Evolutionary conservation across 1,284 basidiomycete genomes (phyloP).

Genomic region (Austroboletus novae-zelandiae): DNA sequence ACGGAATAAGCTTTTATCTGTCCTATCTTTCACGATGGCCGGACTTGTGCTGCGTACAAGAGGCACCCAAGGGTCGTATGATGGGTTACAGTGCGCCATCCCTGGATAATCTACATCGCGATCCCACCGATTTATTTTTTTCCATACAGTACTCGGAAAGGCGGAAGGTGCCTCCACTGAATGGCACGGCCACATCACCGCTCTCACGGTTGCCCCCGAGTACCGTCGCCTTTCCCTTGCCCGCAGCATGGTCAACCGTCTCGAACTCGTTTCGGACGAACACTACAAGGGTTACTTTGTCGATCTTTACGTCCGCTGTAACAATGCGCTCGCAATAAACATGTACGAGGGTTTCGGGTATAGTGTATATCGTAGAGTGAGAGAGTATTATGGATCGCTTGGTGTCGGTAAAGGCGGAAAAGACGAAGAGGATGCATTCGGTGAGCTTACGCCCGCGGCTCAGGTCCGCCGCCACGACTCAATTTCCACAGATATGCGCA

Average conservation of each 20-base stretch:
- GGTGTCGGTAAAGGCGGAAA: conserved; percentile 63
- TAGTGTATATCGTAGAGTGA: conserved; percentile 80
- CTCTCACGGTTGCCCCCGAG: conserved; percentile 87
- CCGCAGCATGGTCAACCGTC: conserved; percentile 75
- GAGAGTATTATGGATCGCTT: conserved; percentile 82
- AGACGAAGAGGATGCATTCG: conserved; percentile 90
- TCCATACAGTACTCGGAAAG: conserved; percentile 73
- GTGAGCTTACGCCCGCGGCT: conserved; percentile 47
- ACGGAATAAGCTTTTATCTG: conserved; percentile 84
- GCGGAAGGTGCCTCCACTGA: conserved; percentile 73
- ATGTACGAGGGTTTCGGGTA: conserved; percentile 91
- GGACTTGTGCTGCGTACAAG: conserved; percentile 80
- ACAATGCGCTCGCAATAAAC: conserved; percentile 70
- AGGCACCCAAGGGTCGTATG: conserved; percentile 73
- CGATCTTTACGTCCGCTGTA: conserved; percentile 87
- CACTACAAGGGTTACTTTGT: conserved; percentile 82
- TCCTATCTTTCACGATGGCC: conserved; percentile 88
- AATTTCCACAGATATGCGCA: conserved; percentile 75
- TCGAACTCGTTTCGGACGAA: conserved; percentile 80
- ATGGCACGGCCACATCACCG: conserved; percentile 90
- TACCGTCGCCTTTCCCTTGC: conserved; percentile 85
- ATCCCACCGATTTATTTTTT: conserved; percentile 4
- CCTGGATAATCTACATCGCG: conserved; percentile 1
- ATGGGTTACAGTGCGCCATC: conserved; percentile 78
- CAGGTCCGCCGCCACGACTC: conserved; percentile 3